Base-by-base conservation (phyloP, 73 alveolate genomes). In the Symbiodinium natans region DNA sequence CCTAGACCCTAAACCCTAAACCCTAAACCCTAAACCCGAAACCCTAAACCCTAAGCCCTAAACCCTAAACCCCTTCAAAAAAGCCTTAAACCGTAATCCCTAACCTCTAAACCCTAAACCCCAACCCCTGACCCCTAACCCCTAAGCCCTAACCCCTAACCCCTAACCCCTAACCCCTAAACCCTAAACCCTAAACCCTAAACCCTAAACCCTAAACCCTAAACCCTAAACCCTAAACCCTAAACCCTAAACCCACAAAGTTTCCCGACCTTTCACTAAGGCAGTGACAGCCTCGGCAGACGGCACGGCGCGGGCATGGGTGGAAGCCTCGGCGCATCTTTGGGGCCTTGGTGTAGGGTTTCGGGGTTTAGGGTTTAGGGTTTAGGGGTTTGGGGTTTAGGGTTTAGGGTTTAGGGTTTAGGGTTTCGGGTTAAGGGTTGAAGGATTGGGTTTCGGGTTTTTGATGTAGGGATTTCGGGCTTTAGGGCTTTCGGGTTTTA, bases 261-360 rank as follows among this genome's bases (percentile, higher is more conserved):
- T 10, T 13, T 13, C 10, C 27, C 71, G 19, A 19, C 71, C 10
- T 52, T 13, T 52, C 71, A 13, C 52, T 85, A 19, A 87, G 94
- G 94, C 94, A 8, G 94, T 82, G 4, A 87, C 85, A 2, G 94
- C 94, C 85, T 87, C 94, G 38, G 94, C 94, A 13, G 94, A 87
- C 42, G 94, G 94, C 68, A 87, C 94, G 41, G 94, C 94, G 63
- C 94, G 94, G 31, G 85, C 73, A 29, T 87, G 94, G 94, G 94
- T 33, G 42, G 43, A 29, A 25, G 38, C 80, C 80, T 63, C 80
- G 27, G 1, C 38, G 80, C 3, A 36, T 23, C 38, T 63, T 23
- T 33, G n/a, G 34, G 77, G 33, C 33, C 8, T 25, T 3, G 77
- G 9, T 13, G 8, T 19, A 59, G 77, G 77, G 34, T 4, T n/a